phyloP scores from a whole-genome alignment of 768 basidiomycete species.

The Termitomyces sp. region DNA sequence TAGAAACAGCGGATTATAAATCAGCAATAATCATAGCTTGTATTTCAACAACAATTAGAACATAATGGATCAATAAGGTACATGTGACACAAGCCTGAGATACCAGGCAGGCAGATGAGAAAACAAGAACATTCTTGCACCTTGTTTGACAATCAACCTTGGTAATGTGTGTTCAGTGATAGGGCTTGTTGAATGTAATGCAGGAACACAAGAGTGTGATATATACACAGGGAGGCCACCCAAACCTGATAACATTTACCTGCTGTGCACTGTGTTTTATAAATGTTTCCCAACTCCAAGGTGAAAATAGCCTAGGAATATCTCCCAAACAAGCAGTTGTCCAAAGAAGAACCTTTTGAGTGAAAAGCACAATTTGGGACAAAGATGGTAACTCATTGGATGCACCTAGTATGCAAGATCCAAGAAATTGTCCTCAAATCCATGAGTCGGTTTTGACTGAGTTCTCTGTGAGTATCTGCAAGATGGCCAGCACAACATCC shows the following conservation, averaged over 20 bases:
- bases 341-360: not conserved
- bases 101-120: not conserved
- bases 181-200: not conserved
- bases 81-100: not conserved
- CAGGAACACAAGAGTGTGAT: not conserved
- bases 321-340: not conserved
- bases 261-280: not conserved
- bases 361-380: constrained; percentile 8
- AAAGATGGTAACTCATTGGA: constrained; percentile 10
- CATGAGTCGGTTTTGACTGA: constrained; percentile 5
- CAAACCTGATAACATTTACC: constrained; percentile 5
- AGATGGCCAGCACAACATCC: constrained; percentile 9
- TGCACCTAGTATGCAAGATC: constrained; percentile 1
- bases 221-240: not conserved
- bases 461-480: not conserved
- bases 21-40: not conserved
- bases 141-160: not conserved
- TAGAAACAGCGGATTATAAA: not conserved
- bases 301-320: constrained; percentile 5
- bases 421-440: constrained; percentile 10
- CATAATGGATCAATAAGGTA: not conserved
- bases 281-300: constrained; percentile 4
- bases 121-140: not conserved
- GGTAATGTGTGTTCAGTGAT: not conserved
- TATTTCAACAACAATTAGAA: not conserved